phyloP scores from a whole-genome alignment of 768 basidiomycete genomes.

The Rhizopogon vulgaris region DNA sequence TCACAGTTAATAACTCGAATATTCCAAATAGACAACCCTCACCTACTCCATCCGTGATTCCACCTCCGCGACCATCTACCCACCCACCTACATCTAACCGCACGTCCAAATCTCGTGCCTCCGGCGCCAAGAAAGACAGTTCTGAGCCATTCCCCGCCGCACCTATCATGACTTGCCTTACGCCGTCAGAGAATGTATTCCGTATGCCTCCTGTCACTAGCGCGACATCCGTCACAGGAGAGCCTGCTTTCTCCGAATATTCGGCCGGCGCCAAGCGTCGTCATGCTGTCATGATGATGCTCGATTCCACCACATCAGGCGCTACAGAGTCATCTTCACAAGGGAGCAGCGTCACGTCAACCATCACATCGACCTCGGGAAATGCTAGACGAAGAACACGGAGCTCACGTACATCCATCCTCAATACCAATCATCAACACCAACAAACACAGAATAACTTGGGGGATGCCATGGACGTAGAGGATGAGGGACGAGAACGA shows the following conservation, averaged over 20 bases:
- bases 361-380: slow-evolving; percentile 17
- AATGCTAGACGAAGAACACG: slow-evolving; percentile 50
- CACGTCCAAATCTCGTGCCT: slow-evolving; percentile 23
- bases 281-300: slow-evolving; percentile 75
- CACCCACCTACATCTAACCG: slow-evolving; percentile 14
- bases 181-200: slow-evolving; percentile 23
- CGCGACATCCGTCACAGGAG: slow-evolving; percentile 24
- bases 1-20: slow-evolving; percentile 13
- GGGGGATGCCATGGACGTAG: slow-evolving; percentile 63
- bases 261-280: slow-evolving; percentile 64
- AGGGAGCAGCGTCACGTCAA: slow-evolving; percentile 22
- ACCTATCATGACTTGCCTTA: slow-evolving; percentile 16
- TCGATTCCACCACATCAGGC: slow-evolving; percentile 45
- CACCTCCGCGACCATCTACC: slow-evolving; percentile 11
- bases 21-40: slow-evolving; percentile 15
- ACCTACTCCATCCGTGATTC: slow-evolving; percentile 17
- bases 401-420: slow-evolving; percentile 32
- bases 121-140: slow-evolving; percentile 22
- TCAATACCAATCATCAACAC: slow-evolving; percentile 34
- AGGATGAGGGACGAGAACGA: slow-evolving; percentile 70
- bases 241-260: slow-evolving; percentile 23
- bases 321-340: slow-evolving; percentile 32
- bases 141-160: slow-evolving; percentile 14
- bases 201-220: slow-evolving; percentile 19
- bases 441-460: slow-evolving; percentile 32